Evolutionary conservation across 2,329 filamentous ascomycete genomes (phyloP).

Genomic region (Thielaviopsis cerberus): DNA sequence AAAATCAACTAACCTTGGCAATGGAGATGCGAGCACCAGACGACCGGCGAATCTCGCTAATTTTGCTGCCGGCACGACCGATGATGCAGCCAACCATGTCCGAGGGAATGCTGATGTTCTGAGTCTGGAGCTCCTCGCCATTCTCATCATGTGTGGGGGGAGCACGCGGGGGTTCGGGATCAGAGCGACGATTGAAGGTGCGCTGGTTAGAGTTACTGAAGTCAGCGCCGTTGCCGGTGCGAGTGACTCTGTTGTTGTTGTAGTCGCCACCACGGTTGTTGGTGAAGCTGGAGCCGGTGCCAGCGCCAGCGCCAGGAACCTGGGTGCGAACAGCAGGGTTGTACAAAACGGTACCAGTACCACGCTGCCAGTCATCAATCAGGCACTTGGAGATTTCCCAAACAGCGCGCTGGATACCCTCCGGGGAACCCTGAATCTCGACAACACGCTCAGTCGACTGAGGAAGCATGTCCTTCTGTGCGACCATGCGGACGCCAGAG

Average conservation of each 20-base stretch:
- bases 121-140: conserved; percentile 91
- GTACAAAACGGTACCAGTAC: conserved; percentile 91
- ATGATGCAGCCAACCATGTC: conserved; percentile 99
- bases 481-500: conserved; percentile 95
- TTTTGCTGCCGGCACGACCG: conserved; percentile 84
- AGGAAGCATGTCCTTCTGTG: conserved; percentile 98
- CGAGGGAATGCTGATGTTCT: conserved; percentile 97
- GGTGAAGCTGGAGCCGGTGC: conserved; percentile 24
- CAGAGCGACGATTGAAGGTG: conserved; percentile 59
- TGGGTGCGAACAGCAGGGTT: conserved; percentile 87
- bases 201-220: conserved; percentile 69
- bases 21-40: conserved; percentile 95
- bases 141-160: conserved; percentile 86
- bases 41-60: conserved; percentile 93
- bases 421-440: conserved; percentile 84
- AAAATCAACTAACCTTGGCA: conserved; percentile 46
- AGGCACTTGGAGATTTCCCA: conserved; percentile 99
- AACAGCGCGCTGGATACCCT: conserved; percentile 84
- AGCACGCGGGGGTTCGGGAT: conserved; percentile 65
- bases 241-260: conserved; percentile 58
- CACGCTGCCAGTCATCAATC: conserved; percentile 92
- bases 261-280: conserved; percentile 31
- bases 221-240: conserved; percentile 91
- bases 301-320: conserved; percentile 34
- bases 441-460: conserved; percentile 97